Base-by-base conservation (phyloP, 176 grass and related monocot species). In the Saccharum officinarum region DNA sequence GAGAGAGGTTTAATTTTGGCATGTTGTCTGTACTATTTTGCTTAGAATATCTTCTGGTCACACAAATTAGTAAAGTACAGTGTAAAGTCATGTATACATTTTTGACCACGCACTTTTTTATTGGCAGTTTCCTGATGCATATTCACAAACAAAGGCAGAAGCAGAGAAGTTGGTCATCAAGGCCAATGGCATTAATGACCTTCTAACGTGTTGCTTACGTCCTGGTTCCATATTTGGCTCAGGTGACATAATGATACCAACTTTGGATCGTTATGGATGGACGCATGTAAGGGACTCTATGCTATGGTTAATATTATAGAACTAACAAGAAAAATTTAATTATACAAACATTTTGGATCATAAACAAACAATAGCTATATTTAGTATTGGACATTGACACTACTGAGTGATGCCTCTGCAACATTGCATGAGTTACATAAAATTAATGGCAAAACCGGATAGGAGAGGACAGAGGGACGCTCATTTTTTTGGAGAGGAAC, bases 141-240 rank as follows among this genome's bases (percentile, higher is more conserved):
- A 97, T 79, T 85, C 94, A 31, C 54, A 92, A 84, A 92, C 82
- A 12, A 97, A 97, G 77, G 89, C 91, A 85, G 85, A 94, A 82
- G 91, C 91, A 55, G 94, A 94, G 79, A 94, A 97, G 23, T 4
- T 94, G 20, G 91, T 94, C 34, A 69, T 82, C 30, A 86, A 88
- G 59, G 89, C 89, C 45, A 92, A 97, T 62, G 85, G 30, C 7
- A 82, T 12, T 31, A 62, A 76, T 74, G 82, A 8, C 4, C 87
- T 97, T 69, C 61, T 87, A 25, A 97, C 94, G 37, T 94, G 89
- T 86, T 97, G 87, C 49, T 79, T 97, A 73, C 86, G 91, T 18
- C 91, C 91, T 69, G 83, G 89, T 69, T 49, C 46, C 59, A 97
- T 97, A 78, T 92, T 97, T 65, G 91, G 91, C 0, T 85, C 60